phyloP scores from a whole-genome alignment of 2,329 filamentous ascomycete genomes.

The Thielaviopsis cerberus region DNA sequence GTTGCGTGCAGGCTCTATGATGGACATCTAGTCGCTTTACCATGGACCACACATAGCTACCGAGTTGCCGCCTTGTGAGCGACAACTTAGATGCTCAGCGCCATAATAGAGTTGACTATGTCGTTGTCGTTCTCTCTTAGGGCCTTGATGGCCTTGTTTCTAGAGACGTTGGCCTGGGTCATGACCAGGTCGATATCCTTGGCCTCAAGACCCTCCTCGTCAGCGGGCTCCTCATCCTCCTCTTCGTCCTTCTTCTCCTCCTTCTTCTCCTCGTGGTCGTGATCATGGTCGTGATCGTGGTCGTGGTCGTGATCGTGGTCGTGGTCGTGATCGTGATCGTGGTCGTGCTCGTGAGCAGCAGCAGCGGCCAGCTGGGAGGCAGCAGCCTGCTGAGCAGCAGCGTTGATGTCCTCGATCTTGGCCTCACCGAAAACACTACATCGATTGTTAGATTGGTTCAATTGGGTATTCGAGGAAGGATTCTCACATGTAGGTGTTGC shows the following conservation, averaged over 20 bases:
- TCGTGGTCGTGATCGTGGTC: constrained; percentile 51
- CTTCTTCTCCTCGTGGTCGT: constrained; percentile 60
- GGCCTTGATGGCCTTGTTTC: constrained; percentile 97
- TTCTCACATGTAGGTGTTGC: constrained; percentile 98
- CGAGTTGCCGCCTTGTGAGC: background rate
- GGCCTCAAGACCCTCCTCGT: constrained; percentile 82
- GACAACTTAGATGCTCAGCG: constrained; percentile 55
- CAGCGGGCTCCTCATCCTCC: constrained; percentile 88
- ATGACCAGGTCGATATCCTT: constrained; percentile 99
- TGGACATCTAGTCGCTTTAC: background rate
- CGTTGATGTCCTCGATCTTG: constrained; percentile 99
- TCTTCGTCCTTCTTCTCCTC: constrained; percentile 79
- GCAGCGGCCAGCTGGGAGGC: constrained; percentile 83
- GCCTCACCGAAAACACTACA: constrained; percentile 94
- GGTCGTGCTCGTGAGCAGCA: constrained; percentile 36
- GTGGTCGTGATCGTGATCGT: constrained; percentile 53
- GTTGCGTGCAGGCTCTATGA: background rate
- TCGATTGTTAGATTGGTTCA: background rate
- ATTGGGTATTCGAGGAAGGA: background rate
- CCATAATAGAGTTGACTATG: constrained; percentile 99
- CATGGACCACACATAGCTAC: background rate
- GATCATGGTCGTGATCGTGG: constrained; percentile 40
- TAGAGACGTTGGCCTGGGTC: constrained; percentile 87
- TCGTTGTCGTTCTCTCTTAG: constrained; percentile 99
- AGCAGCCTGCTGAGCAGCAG: constrained; percentile 85